phyloP scores from a whole-genome alignment of 2,329 filamentous ascomycete genomes.

The Xylaria sp. region DNA sequence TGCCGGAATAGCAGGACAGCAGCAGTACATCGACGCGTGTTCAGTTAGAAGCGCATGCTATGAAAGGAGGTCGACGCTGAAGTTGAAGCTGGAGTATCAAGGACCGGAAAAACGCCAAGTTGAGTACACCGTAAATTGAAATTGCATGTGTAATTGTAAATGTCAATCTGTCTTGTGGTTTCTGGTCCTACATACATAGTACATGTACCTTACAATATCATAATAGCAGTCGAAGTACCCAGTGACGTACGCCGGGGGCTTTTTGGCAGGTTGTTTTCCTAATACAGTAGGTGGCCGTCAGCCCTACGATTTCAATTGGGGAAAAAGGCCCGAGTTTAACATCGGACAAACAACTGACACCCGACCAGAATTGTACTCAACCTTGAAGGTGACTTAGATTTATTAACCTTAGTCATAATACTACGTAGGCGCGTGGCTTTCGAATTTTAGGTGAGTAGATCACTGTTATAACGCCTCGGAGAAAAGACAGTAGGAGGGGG shows the following conservation, averaged over 20 bases:
- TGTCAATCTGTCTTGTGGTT: conserved; percentile 15
- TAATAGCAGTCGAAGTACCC: conserved; percentile 6
- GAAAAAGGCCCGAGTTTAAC: conserved; percentile 28
- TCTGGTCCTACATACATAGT: conserved; percentile 1
- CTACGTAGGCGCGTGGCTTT: too few relatives aligned
- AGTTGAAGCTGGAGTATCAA: background rate
- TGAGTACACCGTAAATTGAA: background rate
- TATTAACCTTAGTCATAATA: too few relatives aligned
- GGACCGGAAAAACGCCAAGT: background rate
- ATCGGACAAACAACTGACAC: conserved; percentile 16
- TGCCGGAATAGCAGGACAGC: conserved; percentile 51
- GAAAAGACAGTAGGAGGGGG: too few relatives aligned
- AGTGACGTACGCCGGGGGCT: conserved; percentile 30
- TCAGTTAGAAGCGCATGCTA: conserved; percentile 46
- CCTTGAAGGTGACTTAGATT: background rate
- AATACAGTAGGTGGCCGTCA: conserved; percentile 26
- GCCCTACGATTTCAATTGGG: conserved; percentile 32
- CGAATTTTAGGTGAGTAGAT: background rate
- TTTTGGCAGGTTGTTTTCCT: conserved; percentile 24
- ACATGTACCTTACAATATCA: background rate
- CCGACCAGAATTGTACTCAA: conserved; percentile 21
- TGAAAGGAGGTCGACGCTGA: background rate
- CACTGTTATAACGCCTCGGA: background rate
- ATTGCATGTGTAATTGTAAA: conserved; percentile 6
- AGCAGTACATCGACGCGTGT: conserved; percentile 36